Evolutionary conservation across 1,284 basidiomycete species (phyloP), one percentile per base, ranked within the genome.

Genomic region (Microbotryum scabiosae): DNA sequence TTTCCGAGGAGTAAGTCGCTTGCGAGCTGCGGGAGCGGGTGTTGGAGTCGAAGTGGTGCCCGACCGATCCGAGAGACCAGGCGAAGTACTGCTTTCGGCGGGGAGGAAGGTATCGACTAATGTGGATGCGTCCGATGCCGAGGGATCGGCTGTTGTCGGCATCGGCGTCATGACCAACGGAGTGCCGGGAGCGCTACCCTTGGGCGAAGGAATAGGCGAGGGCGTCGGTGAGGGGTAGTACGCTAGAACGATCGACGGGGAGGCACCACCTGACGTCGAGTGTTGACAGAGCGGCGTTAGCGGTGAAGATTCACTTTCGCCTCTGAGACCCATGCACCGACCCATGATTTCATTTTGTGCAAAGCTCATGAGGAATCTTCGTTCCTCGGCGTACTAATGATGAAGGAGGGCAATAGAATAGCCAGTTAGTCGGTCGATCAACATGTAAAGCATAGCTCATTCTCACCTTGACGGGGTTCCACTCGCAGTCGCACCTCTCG

Each of bases 281-380:
- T 3, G n/a, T 49, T 43, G 30, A 41, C 14, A 41, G 0, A 18
- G 16, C 12, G 12, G 36, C 36, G 36, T 41, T 18, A 41, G 36
- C 36, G 48, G 41, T n/a, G n/a, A 25, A 28, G 25, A 52, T 12
- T 9, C 51, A 8, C 1, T 28, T 9, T 48, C 48, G 51, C 21
- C 54, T 46, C 12, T 54, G 52, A 59, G 48, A n/a, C n/a, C n/a
- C 43, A 23, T 67, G 67, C 3, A 45, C 66, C 23, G 12, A 69
- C 69, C 63, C 65, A 70, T 65, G 50, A 69, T 67, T n/a, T 69
- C 62, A 8, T 59, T 52, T 23, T 71, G 69, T 6, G 72, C 73
- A 57, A 73, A 74, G 50, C 69, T 70, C 72, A 77, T 73, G 45
- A 77, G 64, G 62, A 75, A 77, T 7, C 74, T 65, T 1, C 76